Evolutionary conservation across 345 rosid genomes (phyloP), one percentile per base, ranked within the genome.

Genomic region (Gossypium rotundifolium): DNA sequence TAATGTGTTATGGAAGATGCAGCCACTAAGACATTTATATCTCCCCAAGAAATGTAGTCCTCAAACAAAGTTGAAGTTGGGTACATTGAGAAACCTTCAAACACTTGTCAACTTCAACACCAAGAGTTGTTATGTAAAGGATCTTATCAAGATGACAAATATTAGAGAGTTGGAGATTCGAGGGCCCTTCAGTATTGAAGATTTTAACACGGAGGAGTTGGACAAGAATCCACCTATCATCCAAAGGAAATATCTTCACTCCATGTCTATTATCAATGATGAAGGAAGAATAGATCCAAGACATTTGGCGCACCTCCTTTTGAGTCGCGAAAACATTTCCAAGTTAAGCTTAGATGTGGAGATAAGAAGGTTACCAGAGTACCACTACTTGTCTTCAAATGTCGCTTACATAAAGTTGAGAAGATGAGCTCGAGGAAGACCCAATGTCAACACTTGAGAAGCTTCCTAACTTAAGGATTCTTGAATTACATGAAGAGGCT

Each of bases 1-100:
- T 4, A 20, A 74, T 13, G 17, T 54, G 23, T 4, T 65, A 65
- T 52, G 77, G 71, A 64, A 25, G 40, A 65, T 74, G 71, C 11
- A 54, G 45, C 25, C n/a, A 12, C 44, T 74, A 29, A 74, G 71
- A 9, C 75, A 72, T 72, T n/a, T 72, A 2, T 72, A 72, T 72
- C 75, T 72, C 18, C 75, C 75, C 4, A 0, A 22, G 11, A 0
- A 7, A 0, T 29, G 22, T 27, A 8, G 2, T 17, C 0, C 0
- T 6, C 40, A 40, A 11, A 22, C 51, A 13, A 55, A 55, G 63
- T n/a, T 71, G 49, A 10, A 14, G 11, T 18, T 54, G 59, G 25
- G 11, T 17, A 54, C 25, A 2, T 54, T 54, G 59, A 54, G 0
- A 18, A 54, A 71, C 33, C n/a, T 71, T 0, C 65, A 20, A 12